Evolutionary conservation across 108 stramenopile genomes (phyloP), one percentile per base, ranked within the genome.

Genomic region (Epithemia pelagica): DNA sequence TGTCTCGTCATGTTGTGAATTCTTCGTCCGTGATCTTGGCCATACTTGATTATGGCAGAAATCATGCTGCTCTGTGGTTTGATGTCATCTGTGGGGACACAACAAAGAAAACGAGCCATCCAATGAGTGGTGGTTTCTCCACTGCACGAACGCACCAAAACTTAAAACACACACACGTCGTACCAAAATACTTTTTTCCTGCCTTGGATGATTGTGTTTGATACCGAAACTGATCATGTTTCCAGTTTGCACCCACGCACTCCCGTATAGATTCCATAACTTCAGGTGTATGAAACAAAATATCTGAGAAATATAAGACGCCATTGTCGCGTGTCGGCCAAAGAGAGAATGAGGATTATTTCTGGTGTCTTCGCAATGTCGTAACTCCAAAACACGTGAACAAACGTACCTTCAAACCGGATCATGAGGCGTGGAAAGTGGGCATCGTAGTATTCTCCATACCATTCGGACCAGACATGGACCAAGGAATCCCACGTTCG

Each of bases 11-110:
- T 75, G 2, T 71, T 74, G 26, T 70, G 66, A 30, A 80, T 76
- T 30, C 91, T 73, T 30, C 79, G 67, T 10, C 54, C 62, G 23
- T 87, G 82, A 28, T 71, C 73, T 21, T 46, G 37, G 37, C 92
- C 92, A 67, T 94, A 94, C 62, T 85, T 80, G 54, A 91, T 59
- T 82, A 88, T 87, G 27, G 89, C 89, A 8, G 74, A 64, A 1
- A 90, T 75, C 76, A 89, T 76, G 37, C 82, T 86, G 54, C 86
- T 46, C 15, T 46, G 37, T 46, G 37, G 37, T 46, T 62, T 30
- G 7, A 29, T 72, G 31, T 73, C 67, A 5, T 46, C 37, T 46
- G 37, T 46, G 37, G 5, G n/a, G n/a, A n/a, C n/a, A n/a, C n/a
- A n/a, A n/a, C n/a, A n/a, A n/a, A n/a, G n/a, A n/a, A n/a, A n/a